Percentiles rank a stretch among this genome's conserved stretches.
Evolutionary conservation across 805 yeast genomes (phyloP).

Genomic region (Peterozyma xylosa): DNA sequence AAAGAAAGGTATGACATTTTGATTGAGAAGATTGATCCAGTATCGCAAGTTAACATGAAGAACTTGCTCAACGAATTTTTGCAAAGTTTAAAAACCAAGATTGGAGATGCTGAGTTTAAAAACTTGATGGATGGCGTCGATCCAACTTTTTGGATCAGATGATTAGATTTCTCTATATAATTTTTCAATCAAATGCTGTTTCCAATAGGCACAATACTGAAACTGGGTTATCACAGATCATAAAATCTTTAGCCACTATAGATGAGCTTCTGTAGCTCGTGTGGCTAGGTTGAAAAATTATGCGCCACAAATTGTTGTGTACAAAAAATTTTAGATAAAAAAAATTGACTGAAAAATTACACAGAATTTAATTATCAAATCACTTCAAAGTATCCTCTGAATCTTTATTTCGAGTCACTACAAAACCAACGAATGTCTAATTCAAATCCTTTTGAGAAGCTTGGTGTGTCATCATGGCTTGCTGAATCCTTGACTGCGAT

Average conservation of each 20-base stretch:
- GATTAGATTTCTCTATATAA: no score
- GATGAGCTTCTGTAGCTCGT: no score
- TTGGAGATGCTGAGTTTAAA: slow-evolving; percentile 24
- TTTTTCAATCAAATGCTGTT: no score
- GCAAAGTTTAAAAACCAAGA: slow-evolving; percentile 16
- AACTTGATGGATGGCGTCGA: slow-evolving; percentile 24
- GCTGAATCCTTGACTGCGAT: slow-evolving; percentile 71
- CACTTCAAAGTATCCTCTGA: no score
- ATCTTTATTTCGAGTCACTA: no score
- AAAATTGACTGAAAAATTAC: no score
- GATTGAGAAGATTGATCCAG: slow-evolving; percentile 36
- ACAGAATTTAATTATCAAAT: no score
- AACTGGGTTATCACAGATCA: no score
- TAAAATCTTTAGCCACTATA: no score
- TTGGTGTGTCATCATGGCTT: slow-evolving; percentile 87
- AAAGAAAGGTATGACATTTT: slow-evolving; percentile 31
- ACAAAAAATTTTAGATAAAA: slow-evolving; percentile 13
- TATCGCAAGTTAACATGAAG: slow-evolving; percentile 44
- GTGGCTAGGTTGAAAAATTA: no score
- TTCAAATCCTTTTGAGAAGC: slow-evolving; percentile 31
- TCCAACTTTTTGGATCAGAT: slow-evolving; percentile 4
- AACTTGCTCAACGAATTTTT: slow-evolving; percentile 29
- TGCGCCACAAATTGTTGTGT: background rate
- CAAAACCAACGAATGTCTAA: no score
- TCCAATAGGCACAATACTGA: no score